These are phyloP conservation scores for Astrephomene gubernaculifera DNA, from an alignment of 139 green algal species.

Conservation along the genomic window DNA sequence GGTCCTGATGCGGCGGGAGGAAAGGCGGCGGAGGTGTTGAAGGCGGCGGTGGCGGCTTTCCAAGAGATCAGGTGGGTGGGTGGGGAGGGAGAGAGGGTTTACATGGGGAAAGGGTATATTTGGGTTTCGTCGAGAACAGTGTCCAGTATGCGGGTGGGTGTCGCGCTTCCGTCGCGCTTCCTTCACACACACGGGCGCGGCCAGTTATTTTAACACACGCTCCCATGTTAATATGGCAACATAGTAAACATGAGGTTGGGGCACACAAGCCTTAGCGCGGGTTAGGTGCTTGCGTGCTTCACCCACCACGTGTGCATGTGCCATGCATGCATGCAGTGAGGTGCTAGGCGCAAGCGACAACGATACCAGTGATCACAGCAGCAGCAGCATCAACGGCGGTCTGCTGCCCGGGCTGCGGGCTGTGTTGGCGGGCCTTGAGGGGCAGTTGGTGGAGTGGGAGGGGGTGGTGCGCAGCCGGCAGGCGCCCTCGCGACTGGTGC, in stretches of 20 bases:
- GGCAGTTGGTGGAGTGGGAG: constrained; percentile 61
- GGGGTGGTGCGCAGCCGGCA: constrained; percentile 41
- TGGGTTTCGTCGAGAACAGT: too few species aligned
- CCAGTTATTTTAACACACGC: too few species aligned
- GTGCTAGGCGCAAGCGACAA: background rate
- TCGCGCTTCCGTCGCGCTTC: too few species aligned
- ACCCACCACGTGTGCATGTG: background rate
- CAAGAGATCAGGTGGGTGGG: constrained; percentile 4
- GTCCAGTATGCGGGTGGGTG: too few species aligned
- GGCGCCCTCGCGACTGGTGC: constrained; percentile 60
- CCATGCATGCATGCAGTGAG: background rate
- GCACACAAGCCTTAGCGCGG: background rate
- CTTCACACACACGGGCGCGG: too few species aligned
- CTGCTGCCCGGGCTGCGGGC: background rate
- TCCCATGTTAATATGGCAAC: too few species aligned
- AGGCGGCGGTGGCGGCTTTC: background rate
- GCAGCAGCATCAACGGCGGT: background rate
- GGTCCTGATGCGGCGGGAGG: background rate
- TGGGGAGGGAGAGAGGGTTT: too few species aligned
- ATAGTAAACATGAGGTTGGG: too few species aligned
- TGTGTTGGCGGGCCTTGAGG: constrained; percentile 34
- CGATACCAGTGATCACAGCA: background rate
- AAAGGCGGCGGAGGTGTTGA: background rate
- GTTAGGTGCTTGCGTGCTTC: background rate
- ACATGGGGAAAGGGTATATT: too few species aligned